A percentile compares a stretch with the other conserved stretches of the same genome.
Evolutionary conservation across 352 stramenopile species (phyloP).

Genomic region (Ophiocytium majus): DNA sequence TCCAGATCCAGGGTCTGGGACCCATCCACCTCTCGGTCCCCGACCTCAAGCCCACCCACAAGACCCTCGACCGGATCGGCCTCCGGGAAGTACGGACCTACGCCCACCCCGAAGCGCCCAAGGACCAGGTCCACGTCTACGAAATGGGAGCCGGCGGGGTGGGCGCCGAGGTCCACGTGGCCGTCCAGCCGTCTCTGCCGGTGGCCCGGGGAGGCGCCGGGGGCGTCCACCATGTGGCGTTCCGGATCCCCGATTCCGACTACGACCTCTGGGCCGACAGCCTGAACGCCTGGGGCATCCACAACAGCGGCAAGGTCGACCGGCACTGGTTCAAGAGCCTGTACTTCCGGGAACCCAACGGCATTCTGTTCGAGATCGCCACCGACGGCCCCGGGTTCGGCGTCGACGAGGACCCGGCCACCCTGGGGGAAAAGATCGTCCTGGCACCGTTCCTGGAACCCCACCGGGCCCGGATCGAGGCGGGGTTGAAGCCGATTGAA

Average conservation of each 20-base stretch:
- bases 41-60: not conserved
- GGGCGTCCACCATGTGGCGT: not conserved
- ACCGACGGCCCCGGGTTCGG: not conserved
- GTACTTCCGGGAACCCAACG: not conserved
- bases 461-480: not conserved
- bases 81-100: no score
- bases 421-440: not conserved
- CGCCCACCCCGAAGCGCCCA: no score
- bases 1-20: not conserved
- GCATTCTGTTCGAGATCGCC: constrained; percentile 10
- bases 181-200: not conserved
- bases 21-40: not conserved
- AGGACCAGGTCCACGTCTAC: not conserved
- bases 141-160: not conserved
- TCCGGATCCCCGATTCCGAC: not conserved
- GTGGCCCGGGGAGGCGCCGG: not conserved
- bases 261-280: not conserved
- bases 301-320: not conserved
- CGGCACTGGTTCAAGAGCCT: not conserved
- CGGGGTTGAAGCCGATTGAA: no score
- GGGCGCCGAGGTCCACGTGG: not conserved
- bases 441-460: not conserved
- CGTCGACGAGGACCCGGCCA: not conserved
- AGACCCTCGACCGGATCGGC: no score
- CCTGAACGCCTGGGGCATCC: not conserved